Evolutionary conservation across 2,329 filamentous ascomycete species (phyloP).

Genomic region (Aspergillus tubingensis): DNA sequence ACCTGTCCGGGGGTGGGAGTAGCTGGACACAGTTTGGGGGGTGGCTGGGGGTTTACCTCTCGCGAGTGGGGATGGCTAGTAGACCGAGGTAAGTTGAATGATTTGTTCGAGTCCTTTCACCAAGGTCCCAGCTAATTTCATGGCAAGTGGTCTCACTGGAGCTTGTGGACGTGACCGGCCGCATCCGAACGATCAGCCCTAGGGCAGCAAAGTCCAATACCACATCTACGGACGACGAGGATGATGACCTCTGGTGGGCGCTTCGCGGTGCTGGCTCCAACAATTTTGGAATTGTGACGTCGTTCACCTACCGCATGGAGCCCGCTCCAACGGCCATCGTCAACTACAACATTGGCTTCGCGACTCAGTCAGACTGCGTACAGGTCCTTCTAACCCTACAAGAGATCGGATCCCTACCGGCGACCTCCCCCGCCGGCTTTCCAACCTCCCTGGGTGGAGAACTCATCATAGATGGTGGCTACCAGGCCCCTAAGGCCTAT

Average conservation of each 20-base stretch:
- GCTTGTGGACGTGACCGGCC: background rate
- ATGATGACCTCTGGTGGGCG: slow-evolving; percentile 13
- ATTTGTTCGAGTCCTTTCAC: background rate
- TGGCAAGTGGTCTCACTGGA: background rate
- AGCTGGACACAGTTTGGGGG: slow-evolving; percentile 9
- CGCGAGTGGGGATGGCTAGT: slow-evolving; percentile 14
- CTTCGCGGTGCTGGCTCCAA: slow-evolving; percentile 12
- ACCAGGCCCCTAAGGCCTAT: background rate
- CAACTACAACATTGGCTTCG: slow-evolving; percentile 12
- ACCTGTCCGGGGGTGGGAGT: slow-evolving; percentile 10
- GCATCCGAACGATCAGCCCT: background rate
- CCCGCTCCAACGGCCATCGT: slow-evolving; percentile 2
- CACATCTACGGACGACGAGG: no score
- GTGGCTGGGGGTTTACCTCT: slow-evolving; percentile 9
- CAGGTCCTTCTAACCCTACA: slow-evolving; percentile 11
- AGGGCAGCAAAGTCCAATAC: background rate
- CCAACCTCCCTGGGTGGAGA: background rate
- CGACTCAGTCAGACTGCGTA: slow-evolving; percentile 5
- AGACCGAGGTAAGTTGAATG: slow-evolving; percentile 6
- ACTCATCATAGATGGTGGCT: background rate
- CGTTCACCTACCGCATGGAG: slow-evolving; percentile 10
- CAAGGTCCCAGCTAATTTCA: background rate
- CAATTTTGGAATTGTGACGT: slow-evolving; percentile 11
- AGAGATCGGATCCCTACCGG: background rate
- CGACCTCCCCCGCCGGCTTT: background rate